These are phyloP conservation scores for Penicillium taxi DNA, from an alignment of 495 filamentous ascomycete species.

Conservation along the genomic window DNA sequence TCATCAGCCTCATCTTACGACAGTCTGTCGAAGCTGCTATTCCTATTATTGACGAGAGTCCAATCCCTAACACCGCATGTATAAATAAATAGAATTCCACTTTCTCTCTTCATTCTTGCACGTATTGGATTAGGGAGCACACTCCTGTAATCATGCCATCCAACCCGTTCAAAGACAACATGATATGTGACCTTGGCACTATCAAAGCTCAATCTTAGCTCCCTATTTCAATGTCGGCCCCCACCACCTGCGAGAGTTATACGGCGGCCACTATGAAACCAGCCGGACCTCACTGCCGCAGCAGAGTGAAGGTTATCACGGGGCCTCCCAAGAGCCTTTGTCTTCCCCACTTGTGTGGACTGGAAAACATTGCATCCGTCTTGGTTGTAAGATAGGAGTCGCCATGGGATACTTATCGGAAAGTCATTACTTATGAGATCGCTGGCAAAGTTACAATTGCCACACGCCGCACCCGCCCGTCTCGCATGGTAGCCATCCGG, in stretches of 20 bases:
- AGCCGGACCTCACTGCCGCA: neutral
- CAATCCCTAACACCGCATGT: neutral
- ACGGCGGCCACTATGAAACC: neutral
- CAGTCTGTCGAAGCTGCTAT: neutral
- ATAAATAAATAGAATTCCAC: neutral
- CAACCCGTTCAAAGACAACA: slow-evolving; percentile 2
- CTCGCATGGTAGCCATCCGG: slow-evolving; percentile 6
- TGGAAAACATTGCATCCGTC: slow-evolving; percentile 1
- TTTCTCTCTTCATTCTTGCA: no score
- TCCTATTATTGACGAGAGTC: neutral
- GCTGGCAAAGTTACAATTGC: slow-evolving; percentile 5
- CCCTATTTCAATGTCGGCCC: no score
- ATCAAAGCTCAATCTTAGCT: slow-evolving; percentile 8
- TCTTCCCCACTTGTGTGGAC: neutral
- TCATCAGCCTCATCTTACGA: neutral
- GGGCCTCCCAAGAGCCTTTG: slow-evolving; percentile 1
- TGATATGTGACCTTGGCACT: slow-evolving; percentile 3
- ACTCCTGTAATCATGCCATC: neutral
- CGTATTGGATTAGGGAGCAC: no score
- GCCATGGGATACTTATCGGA: slow-evolving; percentile 6
- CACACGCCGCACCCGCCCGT: slow-evolving; percentile 4
- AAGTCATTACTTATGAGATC: slow-evolving; percentile 6
- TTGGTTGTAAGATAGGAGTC: slow-evolving; percentile 7
- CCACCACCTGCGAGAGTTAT: neutral
- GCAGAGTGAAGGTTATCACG: slow-evolving; percentile 1